A percentile compares a stretch with the other conserved stretches of the same genome.
Evolutionary conservation across 805 yeast genomes (phyloP).

Genomic region (Sporopachydermia lactativora): DNA sequence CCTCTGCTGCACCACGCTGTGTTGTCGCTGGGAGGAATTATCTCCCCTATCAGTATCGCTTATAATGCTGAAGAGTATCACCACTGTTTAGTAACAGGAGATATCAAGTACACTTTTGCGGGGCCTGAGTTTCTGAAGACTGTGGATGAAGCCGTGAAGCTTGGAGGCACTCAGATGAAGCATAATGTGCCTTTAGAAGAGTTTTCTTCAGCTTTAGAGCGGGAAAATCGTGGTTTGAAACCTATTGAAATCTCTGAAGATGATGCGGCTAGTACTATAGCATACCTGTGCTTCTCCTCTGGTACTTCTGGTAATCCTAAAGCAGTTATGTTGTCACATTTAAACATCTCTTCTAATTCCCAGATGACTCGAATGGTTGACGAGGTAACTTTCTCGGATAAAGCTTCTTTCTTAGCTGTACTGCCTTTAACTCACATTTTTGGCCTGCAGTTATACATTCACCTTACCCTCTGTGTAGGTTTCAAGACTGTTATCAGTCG

Average conservation of each 20-base stretch:
- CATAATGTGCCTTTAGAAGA: not conserved
- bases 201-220: not conserved
- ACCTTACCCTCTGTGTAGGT: slow-evolving; percentile 7
- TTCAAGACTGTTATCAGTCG: slow-evolving; percentile 14
- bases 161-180: no score
- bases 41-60: slow-evolving; percentile 20
- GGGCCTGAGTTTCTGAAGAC: slow-evolving; percentile 2
- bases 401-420: not conserved
- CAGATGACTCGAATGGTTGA: slow-evolving; percentile 6
- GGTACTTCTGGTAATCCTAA: slow-evolving; percentile 75
- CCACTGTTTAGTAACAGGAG: slow-evolving; percentile 13
- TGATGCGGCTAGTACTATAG: not conserved
- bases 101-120: slow-evolving; percentile 8
- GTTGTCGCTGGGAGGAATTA: slow-evolving; percentile 16
- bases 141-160: slow-evolving; percentile 7
- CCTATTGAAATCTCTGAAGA: slow-evolving; percentile 2
- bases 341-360: slow-evolving; percentile 29
- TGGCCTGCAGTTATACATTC: slow-evolving; percentile 1
- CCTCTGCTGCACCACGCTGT: slow-evolving; percentile 9
- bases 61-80: slow-evolving; percentile 19
- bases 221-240: not conserved
- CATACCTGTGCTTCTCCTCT: slow-evolving; percentile 22
- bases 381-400: slow-evolving; percentile 5
- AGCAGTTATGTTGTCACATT: slow-evolving; percentile 56
- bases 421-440: not conserved